Evolutionary conservation across 139 green algal species (phyloP), one percentile per base, ranked within the genome.

Genomic region (Monoraphidium neglectum): DNA sequence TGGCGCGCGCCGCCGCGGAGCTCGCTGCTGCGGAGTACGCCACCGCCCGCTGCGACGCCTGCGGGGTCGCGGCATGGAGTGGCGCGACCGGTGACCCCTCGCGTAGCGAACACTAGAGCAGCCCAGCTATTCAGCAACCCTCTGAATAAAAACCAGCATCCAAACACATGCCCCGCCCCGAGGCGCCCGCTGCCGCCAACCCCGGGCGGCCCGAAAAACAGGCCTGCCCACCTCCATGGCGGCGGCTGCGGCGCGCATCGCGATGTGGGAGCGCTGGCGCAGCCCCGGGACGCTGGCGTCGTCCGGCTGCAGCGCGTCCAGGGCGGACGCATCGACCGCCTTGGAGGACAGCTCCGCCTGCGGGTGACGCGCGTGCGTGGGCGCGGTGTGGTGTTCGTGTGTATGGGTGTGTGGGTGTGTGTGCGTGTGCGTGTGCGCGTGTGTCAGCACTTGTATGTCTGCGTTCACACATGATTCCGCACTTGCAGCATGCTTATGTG

Each of bases 11-110:
- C 18, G 74, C 53, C 18, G 74, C 74, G 32, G 49, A 69, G 74
- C 65, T 75, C 28, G 74, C 74, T 59, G 74, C 74, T 63, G 74
- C 74, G 37, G 74, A 80, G 66, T 80, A 80, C 5, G 74, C 74
- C 53, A 65, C 36, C 53, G 74, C 74, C 23, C 74, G 51, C 40
- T 80, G 74, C 51, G 74, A 74, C 8, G 74, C 65, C 74, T 51
- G 43, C 43, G n/a, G n/a, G n/a, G n/a, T n/a, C n/a, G n/a, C n/a
- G n/a, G n/a, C n/a, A n/a, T n/a, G n/a, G n/a, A n/a, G n/a, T n/a
- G n/a, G n/a, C n/a, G n/a, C n/a, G n/a, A n/a, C n/a, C n/a, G n/a
- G n/a, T n/a, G n/a, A n/a, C n/a, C n/a, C n/a, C n/a, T n/a, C n/a
- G n/a, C n/a, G n/a, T n/a, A n/a, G n/a, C n/a, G n/a, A n/a, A n/a